A percentile compares a stretch with the other conserved stretches of the same genome.
Conservation (phyloP, 1,139 yeast genomes). For the Diutina scorzettiae region DNA sequence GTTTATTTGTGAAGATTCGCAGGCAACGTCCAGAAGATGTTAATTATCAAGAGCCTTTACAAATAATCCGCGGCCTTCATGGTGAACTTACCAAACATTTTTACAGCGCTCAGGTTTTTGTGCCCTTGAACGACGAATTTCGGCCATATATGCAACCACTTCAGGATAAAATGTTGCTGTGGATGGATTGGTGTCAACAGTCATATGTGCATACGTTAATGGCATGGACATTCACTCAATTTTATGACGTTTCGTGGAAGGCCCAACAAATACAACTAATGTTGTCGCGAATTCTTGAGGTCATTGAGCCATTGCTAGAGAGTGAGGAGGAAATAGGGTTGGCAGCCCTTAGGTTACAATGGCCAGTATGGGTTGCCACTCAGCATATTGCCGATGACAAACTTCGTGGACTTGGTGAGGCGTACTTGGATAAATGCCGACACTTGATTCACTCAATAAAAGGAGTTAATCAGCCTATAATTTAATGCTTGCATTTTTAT, state of each 20-base stretch:
- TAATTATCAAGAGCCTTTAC: not conserved
- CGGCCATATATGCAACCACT: not conserved
- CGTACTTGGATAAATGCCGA: not conserved
- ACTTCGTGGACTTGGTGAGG: not conserved
- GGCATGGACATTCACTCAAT: not conserved
- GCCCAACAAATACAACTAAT: not conserved
- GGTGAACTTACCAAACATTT: not conserved
- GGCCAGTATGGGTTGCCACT: not conserved
- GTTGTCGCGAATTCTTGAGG: not conserved
- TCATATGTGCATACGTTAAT: not conserved
- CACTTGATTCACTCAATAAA: not conserved
- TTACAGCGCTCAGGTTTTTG: not conserved
- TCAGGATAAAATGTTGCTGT: not conserved
- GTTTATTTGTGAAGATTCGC: not conserved
- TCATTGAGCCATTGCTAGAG: not conserved
- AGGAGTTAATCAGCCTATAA: no score
- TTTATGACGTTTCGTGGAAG: not conserved
- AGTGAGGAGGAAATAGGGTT: not conserved
- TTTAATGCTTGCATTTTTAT: no score
- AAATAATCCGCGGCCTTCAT: not conserved
- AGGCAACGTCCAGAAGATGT: not conserved
- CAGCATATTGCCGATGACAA: not conserved
- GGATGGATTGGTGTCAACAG: not conserved
- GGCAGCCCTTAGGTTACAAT: not conserved
- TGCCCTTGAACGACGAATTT: not conserved